These are phyloP conservation scores for Nemophila menziesii DNA, from an alignment of 257 asterid species.

Conservation along the genomic window DNA sequence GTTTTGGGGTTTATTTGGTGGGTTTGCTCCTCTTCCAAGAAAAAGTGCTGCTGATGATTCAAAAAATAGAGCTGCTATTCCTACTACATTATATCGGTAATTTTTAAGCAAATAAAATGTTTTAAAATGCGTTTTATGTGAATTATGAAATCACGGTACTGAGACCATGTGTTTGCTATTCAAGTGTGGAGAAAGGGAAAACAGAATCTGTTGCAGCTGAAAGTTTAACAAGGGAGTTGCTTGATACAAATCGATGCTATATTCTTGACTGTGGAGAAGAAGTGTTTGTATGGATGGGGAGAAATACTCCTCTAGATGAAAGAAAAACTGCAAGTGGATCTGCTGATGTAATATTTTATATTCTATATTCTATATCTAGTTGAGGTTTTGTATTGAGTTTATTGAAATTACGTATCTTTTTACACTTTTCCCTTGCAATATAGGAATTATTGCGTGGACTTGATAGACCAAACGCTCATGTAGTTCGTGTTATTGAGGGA, in stretches of 20 bases:
- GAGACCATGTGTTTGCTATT: conserved; percentile 8
- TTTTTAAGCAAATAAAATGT: background rate
- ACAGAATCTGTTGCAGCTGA: conserved; percentile 55
- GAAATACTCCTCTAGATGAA: conserved; percentile 78
- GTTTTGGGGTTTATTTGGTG: conserved; percentile 98
- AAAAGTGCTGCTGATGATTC: conserved; percentile 44
- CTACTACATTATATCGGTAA: conserved; percentile 72
- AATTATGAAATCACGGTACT: conserved; percentile 2
- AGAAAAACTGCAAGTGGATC: conserved; percentile 83
- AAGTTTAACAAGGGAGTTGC: conserved; percentile 63
- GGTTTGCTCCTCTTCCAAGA: conserved; percentile 99
- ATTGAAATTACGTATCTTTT: conserved; percentile 6
- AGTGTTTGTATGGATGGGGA: conserved; percentile 90
- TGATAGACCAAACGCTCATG: conserved; percentile 55
- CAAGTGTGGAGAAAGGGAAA: conserved; percentile 67
- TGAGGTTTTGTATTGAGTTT: conserved; percentile 10
- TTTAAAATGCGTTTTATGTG: background rate
- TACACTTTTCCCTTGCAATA: conserved; percentile 10
- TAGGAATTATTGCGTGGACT: conserved; percentile 55
- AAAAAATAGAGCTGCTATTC: conserved; percentile 28
- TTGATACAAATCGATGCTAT: conserved; percentile 78
- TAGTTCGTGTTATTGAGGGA: conserved; percentile 87
- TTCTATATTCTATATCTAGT: conserved; percentile 20
- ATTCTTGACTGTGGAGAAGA: conserved; percentile 84
- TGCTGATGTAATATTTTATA: conserved; percentile 59